phyloP scores from a whole-genome alignment of 2,329 filamentous ascomycete species.

The Uncinocarpus reesii region DNA sequence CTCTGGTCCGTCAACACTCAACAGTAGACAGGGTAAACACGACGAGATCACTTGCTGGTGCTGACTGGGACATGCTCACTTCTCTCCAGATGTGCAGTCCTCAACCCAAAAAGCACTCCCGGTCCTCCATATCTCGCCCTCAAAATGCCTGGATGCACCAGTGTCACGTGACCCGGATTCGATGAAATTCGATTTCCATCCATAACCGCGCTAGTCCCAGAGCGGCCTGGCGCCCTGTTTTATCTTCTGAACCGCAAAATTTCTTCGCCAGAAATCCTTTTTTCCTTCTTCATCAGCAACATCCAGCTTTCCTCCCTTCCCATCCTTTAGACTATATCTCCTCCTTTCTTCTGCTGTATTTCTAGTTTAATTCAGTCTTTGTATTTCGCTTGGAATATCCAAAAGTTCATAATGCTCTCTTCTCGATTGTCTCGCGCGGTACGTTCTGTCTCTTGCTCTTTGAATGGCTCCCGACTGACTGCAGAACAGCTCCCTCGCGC shows the following conservation, averaged over 20 bases:
- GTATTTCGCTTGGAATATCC: slow-evolving; percentile 25
- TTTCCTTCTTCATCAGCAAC: slow-evolving; percentile 25
- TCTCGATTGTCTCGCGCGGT: slow-evolving; percentile 65
- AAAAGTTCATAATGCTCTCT: slow-evolving; percentile 54
- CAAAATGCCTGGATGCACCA: background rate
- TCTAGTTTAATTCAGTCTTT: slow-evolving; percentile 26
- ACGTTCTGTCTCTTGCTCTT: slow-evolving; percentile 31
- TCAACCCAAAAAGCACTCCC: too few species aligned
- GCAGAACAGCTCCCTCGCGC: slow-evolving; percentile 62
- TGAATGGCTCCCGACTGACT: slow-evolving; percentile 6
- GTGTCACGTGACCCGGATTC: slow-evolving; percentile 1
- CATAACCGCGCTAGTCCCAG: slow-evolving; percentile 4
- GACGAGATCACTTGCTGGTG: too few species aligned
- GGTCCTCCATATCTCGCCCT: background rate
- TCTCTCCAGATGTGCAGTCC: too few species aligned
- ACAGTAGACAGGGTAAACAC: too few species aligned
- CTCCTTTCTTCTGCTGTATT: slow-evolving; percentile 23
- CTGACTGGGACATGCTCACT: too few species aligned
- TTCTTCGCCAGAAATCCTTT: slow-evolving; percentile 19
- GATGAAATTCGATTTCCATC: slow-evolving; percentile 12
- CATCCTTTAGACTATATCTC: slow-evolving; percentile 19
- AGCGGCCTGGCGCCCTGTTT: slow-evolving; percentile 12
- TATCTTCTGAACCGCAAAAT: slow-evolving; percentile 12
- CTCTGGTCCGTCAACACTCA: too few species aligned
- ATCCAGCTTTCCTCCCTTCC: slow-evolving; percentile 18